These are phyloP conservation scores for Hortaea werneckii DNA, from an alignment of 2,329 filamentous ascomycete species.

Conservation along the genomic window DNA sequence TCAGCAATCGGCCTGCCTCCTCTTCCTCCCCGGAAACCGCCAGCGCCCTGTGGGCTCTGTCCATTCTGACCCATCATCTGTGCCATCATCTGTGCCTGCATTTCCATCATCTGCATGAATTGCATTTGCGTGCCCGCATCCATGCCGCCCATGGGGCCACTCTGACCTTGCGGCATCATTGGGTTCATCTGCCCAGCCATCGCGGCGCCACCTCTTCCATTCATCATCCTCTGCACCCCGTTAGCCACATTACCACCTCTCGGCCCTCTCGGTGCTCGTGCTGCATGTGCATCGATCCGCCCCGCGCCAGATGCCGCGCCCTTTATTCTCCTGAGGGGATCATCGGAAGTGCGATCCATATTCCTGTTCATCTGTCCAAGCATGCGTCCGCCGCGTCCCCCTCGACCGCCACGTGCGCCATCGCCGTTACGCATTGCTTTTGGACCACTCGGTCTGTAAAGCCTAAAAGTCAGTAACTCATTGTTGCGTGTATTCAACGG, in stretches of 20 bases:
- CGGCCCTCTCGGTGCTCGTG: conserved; percentile 60
- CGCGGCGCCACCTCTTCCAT: conserved; percentile 9
- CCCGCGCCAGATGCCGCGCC: conserved; percentile 58
- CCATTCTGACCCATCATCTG: conserved; percentile 44
- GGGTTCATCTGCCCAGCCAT: conserved; percentile 19
- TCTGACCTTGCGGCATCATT: conserved; percentile 36
- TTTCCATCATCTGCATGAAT: conserved; percentile 48
- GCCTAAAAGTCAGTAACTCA: neutral
- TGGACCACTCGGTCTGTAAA: conserved; percentile 62
- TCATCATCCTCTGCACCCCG: conserved; percentile 30
- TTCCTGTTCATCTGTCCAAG: conserved; percentile 63
- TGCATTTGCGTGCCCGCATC: conserved; percentile 62
- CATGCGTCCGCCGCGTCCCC: conserved; percentile 63
- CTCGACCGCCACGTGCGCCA: conserved; percentile 35
- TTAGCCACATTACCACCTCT: conserved; percentile 37
- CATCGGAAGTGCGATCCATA: conserved; percentile 66
- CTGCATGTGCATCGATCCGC: conserved; percentile 66
- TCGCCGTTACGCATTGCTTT: conserved; percentile 78
- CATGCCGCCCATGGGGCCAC: conserved; percentile 26
- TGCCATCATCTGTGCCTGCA: conserved; percentile 76
- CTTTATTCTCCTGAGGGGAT: conserved; percentile 63
- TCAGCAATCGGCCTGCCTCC: conserved; percentile 60
- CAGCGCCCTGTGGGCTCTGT: conserved; percentile 5
- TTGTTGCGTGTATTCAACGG: neutral
- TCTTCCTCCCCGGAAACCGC: conserved; percentile 12